Percentiles rank a stretch among this genome's conserved stretches.
phyloP scores from a whole-genome alignment of 257 asterid species.

The Forsythia suspensa region DNA sequence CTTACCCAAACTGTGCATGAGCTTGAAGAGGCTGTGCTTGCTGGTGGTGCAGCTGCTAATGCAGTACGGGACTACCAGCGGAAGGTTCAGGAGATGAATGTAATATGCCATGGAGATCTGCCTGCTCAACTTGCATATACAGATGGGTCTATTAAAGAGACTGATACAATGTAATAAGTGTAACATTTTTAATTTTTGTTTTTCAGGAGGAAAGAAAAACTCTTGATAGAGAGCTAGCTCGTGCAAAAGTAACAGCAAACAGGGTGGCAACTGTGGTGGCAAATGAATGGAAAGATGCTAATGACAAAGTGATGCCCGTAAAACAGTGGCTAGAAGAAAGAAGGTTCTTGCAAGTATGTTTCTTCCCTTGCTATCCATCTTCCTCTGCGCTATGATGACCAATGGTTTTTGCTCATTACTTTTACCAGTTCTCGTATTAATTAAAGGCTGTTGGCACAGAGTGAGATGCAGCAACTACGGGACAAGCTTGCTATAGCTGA shows the following conservation, averaged over 20 bases:
- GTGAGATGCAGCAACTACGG: slow-evolving; percentile 95
- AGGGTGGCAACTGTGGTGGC: slow-evolving; percentile 99
- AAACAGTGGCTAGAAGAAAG: slow-evolving; percentile 99
- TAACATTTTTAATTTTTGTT: slow-evolving; percentile 11
- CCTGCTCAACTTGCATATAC: slow-evolving; percentile 9
- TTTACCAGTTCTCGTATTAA: slow-evolving; percentile 1
- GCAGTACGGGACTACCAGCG: slow-evolving; percentile 98
- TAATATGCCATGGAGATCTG: slow-evolving; percentile 28
- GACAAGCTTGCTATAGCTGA: slow-evolving; percentile 91
- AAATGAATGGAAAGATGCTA: slow-evolving; percentile 97
- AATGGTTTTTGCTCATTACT: slow-evolving; percentile 6
- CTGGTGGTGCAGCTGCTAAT: slow-evolving; percentile 99
- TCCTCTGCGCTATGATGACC: background rate
- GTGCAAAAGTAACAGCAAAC: slow-evolving; percentile 97
- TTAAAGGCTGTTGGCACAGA: slow-evolving; percentile 43
- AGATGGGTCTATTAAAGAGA: slow-evolving; percentile 13
- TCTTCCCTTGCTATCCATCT: slow-evolving; percentile 2
- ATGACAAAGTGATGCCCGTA: slow-evolving; percentile 98
- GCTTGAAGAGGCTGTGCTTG: slow-evolving; percentile 98
- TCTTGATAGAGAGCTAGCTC: slow-evolving; percentile 96
- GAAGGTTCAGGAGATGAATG: slow-evolving; percentile 99
- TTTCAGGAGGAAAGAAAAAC: slow-evolving; percentile 92
- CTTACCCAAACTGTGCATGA: slow-evolving; percentile 96
- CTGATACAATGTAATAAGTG: slow-evolving; percentile 20
- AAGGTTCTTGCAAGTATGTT: slow-evolving; percentile 77